Evolutionary conservation across 257 asterid genomes (phyloP), one percentile per base, ranked within the genome.

Genomic region (Knoxia roxburghii): DNA sequence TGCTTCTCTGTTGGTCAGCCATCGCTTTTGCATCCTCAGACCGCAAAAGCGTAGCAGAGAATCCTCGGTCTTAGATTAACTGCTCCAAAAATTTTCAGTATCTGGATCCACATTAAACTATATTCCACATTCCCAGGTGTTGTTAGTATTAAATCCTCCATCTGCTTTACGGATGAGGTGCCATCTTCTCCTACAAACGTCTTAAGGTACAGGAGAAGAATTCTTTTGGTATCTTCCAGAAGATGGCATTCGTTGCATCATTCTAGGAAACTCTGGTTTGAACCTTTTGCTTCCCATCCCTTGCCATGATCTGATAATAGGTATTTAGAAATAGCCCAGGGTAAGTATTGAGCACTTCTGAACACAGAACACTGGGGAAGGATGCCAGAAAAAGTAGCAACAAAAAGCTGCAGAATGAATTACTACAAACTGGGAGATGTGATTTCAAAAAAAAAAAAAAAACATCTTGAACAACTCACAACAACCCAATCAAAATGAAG

Each of bases 261-360:
- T 71, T 64, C 90, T 73, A 52, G 91, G 68, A 64, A 76, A 82
- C n/a, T 91, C 96, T 48, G 83, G 89, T 72, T 78, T 91, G 30
- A 73, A 49, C 75, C 95, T 83, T 75, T 91, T 91, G 83, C 70
- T 84, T 10, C 95, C 55, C 72, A 86, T 70, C 32, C 85, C 93
- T 75, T 78, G 96, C 86, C 85, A 78, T 18, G 88, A 77, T 76
- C 98, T 91, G 89, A 68, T 29, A 33, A 69, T 17, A 53, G 18
- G 27, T 45, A 32, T 32, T 68, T 37, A 71, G 45, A 14, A 63
- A 27, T 33, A 71, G 1, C 26, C 5, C 14, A 57, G 13, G 11
- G 40, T 18, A 52, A 8, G 18, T 61, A 12, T 33, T 0, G 30
- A n/a, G n/a, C 14, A 65, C 7, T 49, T 24, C 45, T 11, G 1